Percentiles rank a stretch among this genome's conserved stretches.
These are phyloP conservation scores for Coniochaeta prunicola DNA, from an alignment of 2,329 filamentous ascomycete species.

Conservation along the genomic window DNA sequence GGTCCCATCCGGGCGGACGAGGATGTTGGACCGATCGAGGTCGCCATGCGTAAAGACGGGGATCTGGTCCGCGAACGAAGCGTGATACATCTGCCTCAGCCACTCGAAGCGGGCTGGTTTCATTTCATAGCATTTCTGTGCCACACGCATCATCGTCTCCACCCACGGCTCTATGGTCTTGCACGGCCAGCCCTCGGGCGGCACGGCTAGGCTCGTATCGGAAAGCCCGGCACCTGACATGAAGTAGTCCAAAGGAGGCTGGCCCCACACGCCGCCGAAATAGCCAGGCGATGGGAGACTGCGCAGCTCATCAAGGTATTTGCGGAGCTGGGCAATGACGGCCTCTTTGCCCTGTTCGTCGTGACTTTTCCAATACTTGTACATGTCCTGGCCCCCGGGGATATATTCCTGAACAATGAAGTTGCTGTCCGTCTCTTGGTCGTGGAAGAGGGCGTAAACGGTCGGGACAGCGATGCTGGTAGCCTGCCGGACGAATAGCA, in stretches of 20 bases:
- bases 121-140: no score
- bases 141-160: neutral
- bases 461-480: neutral
- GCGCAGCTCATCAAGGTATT: neutral
- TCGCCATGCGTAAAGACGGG: neutral
- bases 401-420: neutral
- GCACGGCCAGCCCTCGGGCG: neutral
- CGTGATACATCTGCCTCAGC: neutral
- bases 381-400: neutral
- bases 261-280: neutral
- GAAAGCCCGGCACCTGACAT: neutral
- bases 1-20: neutral
- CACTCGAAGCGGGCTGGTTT: neutral
- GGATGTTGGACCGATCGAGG: neutral
- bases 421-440: neutral
- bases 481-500: neutral
- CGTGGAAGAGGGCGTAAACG: neutral
- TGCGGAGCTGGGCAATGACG: neutral
- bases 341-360: neutral
- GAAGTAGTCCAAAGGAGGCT: conserved; percentile 3
- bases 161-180: neutral
- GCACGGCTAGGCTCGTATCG: neutral
- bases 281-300: neutral
- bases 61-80: conserved; percentile 1
- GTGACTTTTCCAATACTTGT: neutral